Percentiles rank a stretch among this genome's conserved stretches.
Evolutionary conservation across 306 rosid genomes (phyloP).

Genomic region (Sechiopsis laciniata): DNA sequence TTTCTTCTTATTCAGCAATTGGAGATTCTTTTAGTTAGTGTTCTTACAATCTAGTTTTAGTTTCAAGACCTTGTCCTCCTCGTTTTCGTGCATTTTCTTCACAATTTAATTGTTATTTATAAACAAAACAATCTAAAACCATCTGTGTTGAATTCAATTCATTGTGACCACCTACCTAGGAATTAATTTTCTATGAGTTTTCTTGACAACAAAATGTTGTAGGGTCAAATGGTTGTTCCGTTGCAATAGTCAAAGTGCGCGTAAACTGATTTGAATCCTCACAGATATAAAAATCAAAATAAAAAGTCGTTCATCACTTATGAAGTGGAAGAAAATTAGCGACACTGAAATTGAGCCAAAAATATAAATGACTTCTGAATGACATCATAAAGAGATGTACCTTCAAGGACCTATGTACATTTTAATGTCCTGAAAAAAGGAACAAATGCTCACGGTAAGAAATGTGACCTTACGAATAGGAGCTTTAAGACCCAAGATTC

Average conservation of each 20-base stretch:
- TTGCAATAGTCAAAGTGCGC: no score
- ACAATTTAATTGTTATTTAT: neutral
- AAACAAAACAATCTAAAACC: neutral
- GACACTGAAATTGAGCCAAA: neutral
- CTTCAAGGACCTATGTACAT: neutral
- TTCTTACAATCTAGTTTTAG: neutral
- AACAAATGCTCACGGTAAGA: neutral
- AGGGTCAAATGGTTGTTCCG: no score
- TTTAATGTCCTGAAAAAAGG: neutral
- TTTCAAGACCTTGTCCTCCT: neutral
- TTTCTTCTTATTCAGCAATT: neutral
- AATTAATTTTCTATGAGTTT: no score
- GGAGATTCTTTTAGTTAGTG: neutral
- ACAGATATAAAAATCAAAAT: no score
- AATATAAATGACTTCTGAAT: neutral
- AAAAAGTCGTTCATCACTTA: neutral
- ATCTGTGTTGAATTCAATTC: no score
- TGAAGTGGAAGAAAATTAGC: neutral
- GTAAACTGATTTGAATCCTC: no score
- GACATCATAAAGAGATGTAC: neutral
- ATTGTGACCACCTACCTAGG: no score
- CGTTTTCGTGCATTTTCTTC: neutral
- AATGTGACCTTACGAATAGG: neutral
- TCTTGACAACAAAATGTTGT: no score
- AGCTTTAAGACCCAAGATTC: neutral